A percentile compares a stretch with the other conserved stretches of the same genome.
These are phyloP conservation scores for Bryoerythrophyllum caledonicum DNA, from an alignment of 225 moss, liverwort and hornwort species.

Conservation along the genomic window DNA sequence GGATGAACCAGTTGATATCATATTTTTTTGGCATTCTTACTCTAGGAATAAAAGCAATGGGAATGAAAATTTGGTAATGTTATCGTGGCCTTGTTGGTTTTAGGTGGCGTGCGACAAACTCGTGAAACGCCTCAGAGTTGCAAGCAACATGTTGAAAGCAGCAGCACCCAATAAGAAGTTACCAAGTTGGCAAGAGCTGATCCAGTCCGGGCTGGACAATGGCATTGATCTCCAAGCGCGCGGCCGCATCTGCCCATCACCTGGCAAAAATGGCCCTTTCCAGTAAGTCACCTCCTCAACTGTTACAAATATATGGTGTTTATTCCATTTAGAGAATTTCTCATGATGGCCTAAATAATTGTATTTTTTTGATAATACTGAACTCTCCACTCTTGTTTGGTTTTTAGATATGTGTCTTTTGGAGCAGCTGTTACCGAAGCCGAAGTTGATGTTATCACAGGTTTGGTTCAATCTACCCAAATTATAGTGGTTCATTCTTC, in stretches of 20 bases:
- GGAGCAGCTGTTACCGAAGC: conserved; percentile 82
- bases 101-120: conserved; percentile 75
- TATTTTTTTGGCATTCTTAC: no score
- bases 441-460: conserved; percentile 84
- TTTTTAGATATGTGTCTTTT: conserved; percentile 70
- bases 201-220: conserved; percentile 50
- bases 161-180: conserved; percentile 24
- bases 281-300: conserved; percentile 55
- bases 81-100: neutral
- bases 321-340: no score
- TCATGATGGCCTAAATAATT: neutral
- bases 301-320: neutral
- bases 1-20: no score
- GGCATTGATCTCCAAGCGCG: conserved; percentile 79
- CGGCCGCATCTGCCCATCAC: conserved; percentile 53
- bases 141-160: conserved; percentile 41
- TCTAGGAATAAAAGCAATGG: no score
- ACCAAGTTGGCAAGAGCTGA: conserved; percentile 69
- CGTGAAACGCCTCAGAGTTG: conserved; percentile 52
- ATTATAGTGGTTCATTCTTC: no score
- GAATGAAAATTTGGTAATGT: neutral
- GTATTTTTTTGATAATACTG: neutral
- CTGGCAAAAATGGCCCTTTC: conserved; percentile 46
- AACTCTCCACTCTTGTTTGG: conserved; percentile 7
- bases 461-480: conserved; percentile 28